Evolutionary conservation across 2,329 filamentous ascomycete species (phyloP).

Genomic region (Calonectria henricotiae): DNA sequence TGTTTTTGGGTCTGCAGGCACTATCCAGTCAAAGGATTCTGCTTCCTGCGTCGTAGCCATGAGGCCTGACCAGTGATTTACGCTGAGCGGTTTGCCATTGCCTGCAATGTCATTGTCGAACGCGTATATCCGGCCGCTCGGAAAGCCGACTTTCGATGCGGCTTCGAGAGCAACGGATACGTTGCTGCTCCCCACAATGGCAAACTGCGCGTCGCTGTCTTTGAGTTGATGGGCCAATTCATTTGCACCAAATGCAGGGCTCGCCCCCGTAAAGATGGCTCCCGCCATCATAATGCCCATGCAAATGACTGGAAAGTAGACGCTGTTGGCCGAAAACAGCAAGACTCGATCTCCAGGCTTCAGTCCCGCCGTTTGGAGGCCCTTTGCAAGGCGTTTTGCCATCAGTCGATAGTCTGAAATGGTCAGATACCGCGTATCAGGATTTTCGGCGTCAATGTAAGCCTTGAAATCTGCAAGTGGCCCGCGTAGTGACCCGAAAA

Average conservation of each 20-base stretch:
- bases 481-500: conserved; percentile 66
- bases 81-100: conserved; percentile 38
- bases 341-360: conserved; percentile 79
- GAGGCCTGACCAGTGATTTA: conserved; percentile 76
- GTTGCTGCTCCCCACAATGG: conserved; percentile 74
- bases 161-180: conserved; percentile 78
- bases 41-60: conserved; percentile 64
- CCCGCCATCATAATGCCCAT: conserved; percentile 84
- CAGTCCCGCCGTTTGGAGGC: conserved; percentile 76
- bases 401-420: conserved; percentile 77
- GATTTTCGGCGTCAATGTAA: conserved; percentile 77
- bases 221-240: conserved; percentile 84
- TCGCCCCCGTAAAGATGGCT: conserved; percentile 84
- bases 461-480: conserved; percentile 62
- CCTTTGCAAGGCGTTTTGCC: conserved; percentile 81
- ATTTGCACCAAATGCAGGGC: conserved; percentile 76
- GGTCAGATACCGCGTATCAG: conserved; percentile 78
- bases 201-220: conserved; percentile 78
- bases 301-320: conserved; percentile 81
- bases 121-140: conserved; percentile 72
- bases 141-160: conserved; percentile 71
- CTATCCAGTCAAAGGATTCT: conserved; percentile 73
- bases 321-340: conserved; percentile 80
- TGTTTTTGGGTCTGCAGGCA: conserved; percentile 66
- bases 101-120: conserved; percentile 71